Conservation (phyloP, 352 stramenopile genomes). For the Globisporangium perplexum region DNA sequence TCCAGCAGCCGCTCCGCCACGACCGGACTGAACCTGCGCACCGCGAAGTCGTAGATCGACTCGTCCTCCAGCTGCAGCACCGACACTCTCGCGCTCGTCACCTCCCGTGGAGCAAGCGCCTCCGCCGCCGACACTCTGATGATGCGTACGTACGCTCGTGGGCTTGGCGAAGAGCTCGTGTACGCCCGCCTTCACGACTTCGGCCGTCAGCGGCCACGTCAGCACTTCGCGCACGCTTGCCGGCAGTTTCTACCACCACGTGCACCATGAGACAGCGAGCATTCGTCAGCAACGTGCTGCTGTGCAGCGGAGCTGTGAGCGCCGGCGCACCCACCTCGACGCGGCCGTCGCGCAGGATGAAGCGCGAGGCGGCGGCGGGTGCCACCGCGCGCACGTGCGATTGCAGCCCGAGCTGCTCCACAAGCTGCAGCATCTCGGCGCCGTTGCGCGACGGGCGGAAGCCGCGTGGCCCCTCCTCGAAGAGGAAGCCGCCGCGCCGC, state of each 20-base stretch:
- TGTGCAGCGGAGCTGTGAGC: background rate
- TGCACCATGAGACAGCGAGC: background rate
- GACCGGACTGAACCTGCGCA: slow-evolving; percentile 66
- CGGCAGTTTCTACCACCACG: slow-evolving; percentile 49
- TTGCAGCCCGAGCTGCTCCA: slow-evolving; percentile 73
- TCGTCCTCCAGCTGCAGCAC: slow-evolving; percentile 45
- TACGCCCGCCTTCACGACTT: slow-evolving; percentile 50
- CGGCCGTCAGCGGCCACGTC: slow-evolving; percentile 50
- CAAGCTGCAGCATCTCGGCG: slow-evolving; percentile 76
- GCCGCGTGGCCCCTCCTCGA: slow-evolving; percentile 78
- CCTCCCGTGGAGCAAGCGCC: background rate
- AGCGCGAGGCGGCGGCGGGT: slow-evolving; percentile 54
- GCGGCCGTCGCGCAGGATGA: slow-evolving; percentile 64
- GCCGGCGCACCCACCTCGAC: slow-evolving; percentile 37
- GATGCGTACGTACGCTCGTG: slow-evolving; percentile 11
- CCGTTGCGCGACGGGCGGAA: slow-evolving; percentile 84
- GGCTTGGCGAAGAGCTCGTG: slow-evolving; percentile 55
- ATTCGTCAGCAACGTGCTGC: background rate
- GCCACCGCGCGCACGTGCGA: slow-evolving; percentile 58
- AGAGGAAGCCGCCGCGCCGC: slow-evolving; percentile 51
- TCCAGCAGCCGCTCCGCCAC: slow-evolving; percentile 79
- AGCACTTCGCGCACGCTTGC: slow-evolving; percentile 47
- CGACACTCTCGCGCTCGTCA: background rate
- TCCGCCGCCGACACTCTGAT: background rate
- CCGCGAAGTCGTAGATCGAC: slow-evolving; percentile 77